phyloP scores from a whole-genome alignment of 2,329 filamentous ascomycete species.

The Ophiostoma piceae region DNA sequence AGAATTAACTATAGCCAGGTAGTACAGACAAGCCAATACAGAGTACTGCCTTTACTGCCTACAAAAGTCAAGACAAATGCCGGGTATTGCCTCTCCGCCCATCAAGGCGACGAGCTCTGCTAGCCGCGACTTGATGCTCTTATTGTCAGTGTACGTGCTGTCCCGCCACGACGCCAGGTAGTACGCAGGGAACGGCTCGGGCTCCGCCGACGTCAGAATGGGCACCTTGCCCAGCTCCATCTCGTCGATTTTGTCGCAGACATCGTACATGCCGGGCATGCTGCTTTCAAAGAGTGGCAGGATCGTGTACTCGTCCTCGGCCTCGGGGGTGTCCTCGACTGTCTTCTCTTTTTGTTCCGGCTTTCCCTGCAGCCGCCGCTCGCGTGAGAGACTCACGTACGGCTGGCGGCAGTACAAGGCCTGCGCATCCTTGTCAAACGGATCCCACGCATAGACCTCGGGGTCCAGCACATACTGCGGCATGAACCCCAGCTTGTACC shows the following conservation, averaged over 20 bases:
- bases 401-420: constrained; percentile 48
- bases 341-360: background rate
- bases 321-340: constrained; percentile 17
- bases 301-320: constrained; percentile 22
- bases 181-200: constrained; percentile 40
- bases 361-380: constrained; percentile 29
- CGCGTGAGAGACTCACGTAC: constrained; percentile 48
- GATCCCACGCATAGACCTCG: constrained; percentile 57
- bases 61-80: constrained; percentile 55
- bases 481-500: constrained; percentile 74
- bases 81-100: constrained; percentile 53
- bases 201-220: constrained; percentile 43
- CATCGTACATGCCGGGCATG: constrained; percentile 62
- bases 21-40: background rate
- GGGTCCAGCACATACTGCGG: constrained; percentile 72
- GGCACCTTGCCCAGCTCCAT: constrained; percentile 56
- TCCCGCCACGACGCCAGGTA: constrained; percentile 57
- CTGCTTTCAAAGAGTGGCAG: constrained; percentile 52
- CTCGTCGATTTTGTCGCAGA: constrained; percentile 45
- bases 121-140: constrained; percentile 55
- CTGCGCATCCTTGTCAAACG: constrained; percentile 49
- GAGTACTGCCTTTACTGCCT: no score
- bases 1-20: background rate
- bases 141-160: constrained; percentile 45
- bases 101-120: constrained; percentile 63